phyloP scores from a whole-genome alignment of 176 grass and related monocot genomes.

The Zizania latifolia region DNA sequence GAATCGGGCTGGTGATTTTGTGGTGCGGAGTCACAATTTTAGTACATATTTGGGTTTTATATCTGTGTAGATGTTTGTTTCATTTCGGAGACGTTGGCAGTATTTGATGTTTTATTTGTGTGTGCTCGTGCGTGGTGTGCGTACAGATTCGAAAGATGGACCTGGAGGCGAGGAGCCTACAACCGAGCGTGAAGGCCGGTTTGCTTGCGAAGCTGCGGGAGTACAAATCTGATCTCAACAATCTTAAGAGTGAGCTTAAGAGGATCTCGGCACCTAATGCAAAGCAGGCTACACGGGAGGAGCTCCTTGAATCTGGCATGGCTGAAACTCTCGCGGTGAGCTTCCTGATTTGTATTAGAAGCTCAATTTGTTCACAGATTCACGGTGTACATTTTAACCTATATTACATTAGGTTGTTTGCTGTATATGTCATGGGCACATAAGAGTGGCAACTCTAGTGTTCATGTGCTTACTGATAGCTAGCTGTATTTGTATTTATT shows the following conservation, averaged over 20 bases:
- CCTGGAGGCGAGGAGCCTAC: constrained; percentile 82
- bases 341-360: background rate
- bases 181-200: constrained; percentile 69
- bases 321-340: constrained; percentile 66
- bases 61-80: background rate
- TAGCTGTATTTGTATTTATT: background rate
- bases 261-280: constrained; percentile 56
- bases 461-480: background rate
- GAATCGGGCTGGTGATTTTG: background rate
- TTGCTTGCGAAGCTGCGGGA: constrained; percentile 84
- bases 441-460: background rate
- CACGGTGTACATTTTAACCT: too few relatives aligned
- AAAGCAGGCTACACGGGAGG: constrained; percentile 67
- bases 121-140: too few relatives aligned
- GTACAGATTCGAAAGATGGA: constrained; percentile 86
- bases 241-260: constrained; percentile 76
- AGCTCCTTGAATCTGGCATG: constrained; percentile 80
- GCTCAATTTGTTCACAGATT: background rate
- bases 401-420: background rate
- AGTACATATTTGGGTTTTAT: background rate
- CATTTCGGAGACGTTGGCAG: background rate
- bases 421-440: background rate
- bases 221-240: constrained; percentile 87
- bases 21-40: background rate
- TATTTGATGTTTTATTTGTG: background rate